phyloP scores from a whole-genome alignment of 2,329 filamentous ascomycete genomes.

The Fusarium pseudonygamai region DNA sequence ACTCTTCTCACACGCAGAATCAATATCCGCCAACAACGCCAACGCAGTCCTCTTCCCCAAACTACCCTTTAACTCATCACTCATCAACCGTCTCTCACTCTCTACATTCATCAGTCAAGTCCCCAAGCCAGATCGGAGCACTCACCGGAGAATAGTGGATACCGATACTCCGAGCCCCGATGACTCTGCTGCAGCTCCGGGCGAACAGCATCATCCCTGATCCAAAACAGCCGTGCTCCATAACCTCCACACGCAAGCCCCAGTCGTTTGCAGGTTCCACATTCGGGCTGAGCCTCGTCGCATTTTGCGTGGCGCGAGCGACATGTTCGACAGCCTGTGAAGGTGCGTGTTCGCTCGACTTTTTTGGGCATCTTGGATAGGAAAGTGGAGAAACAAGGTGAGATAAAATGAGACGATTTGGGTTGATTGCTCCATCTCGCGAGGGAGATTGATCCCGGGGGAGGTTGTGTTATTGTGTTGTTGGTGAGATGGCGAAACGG shows the following conservation, averaged over 20 bases:
- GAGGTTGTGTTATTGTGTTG: conserved; percentile 21
- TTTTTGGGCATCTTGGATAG: conserved; percentile 35
- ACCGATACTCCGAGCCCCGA: conserved; percentile 48
- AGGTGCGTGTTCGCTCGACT: conserved; percentile 42
- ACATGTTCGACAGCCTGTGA: conserved; percentile 49
- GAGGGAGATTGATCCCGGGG: conserved; percentile 9
- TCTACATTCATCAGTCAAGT: conserved; percentile 18
- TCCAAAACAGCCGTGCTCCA: conserved; percentile 48
- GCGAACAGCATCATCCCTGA: conserved; percentile 36
- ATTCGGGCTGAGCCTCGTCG: conserved; percentile 53
- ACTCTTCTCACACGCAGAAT: conserved; percentile 35
- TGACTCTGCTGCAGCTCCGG: conserved; percentile 38
- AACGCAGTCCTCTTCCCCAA: conserved; percentile 40
- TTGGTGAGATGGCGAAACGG: conserved; percentile 7
- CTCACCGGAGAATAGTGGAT: conserved; percentile 54
- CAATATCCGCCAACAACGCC: conserved; percentile 40
- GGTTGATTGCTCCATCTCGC: not conserved
- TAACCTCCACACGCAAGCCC: conserved; percentile 53
- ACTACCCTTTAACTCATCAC: conserved; percentile 45
- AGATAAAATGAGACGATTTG: not conserved
- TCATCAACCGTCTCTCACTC: conserved; percentile 36
- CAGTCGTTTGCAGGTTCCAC: conserved; percentile 49
- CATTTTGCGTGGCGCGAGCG: conserved; percentile 55
- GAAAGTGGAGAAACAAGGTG: conserved; percentile 29
- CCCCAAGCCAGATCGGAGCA: not conserved